Evolutionary conservation across 495 filamentous ascomycete genomes (phyloP).

Genomic region (Barbatosphaeria neglecta): DNA sequence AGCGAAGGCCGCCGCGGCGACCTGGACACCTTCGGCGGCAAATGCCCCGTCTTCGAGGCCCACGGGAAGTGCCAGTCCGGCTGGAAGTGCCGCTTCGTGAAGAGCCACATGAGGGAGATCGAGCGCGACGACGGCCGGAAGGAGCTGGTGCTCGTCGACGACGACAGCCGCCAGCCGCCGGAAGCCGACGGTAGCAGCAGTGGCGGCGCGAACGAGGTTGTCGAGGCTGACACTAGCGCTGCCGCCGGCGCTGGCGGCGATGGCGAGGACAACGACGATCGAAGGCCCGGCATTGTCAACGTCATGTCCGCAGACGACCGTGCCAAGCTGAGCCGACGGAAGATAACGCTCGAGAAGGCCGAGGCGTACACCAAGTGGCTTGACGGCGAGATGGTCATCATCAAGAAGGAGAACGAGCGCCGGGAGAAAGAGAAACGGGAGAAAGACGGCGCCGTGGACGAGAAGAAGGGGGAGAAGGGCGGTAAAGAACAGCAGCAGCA

Average conservation of each 20-base stretch:
- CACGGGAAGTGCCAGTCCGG: slow-evolving; percentile 67
- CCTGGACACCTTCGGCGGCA: slow-evolving; percentile 56
- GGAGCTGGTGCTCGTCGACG: slow-evolving; percentile 59
- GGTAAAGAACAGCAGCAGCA: no score
- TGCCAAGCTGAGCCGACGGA: slow-evolving; percentile 55
- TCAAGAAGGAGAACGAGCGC: slow-evolving; percentile 38
- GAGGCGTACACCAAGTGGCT: slow-evolving; percentile 69
- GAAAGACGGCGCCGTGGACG: slow-evolving; percentile 5
- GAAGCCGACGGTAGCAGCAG: slow-evolving; percentile 10
- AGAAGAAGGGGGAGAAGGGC: background rate
- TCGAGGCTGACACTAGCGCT: slow-evolving; percentile 15
- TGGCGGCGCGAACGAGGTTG: slow-evolving; percentile 12
- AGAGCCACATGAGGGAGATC: slow-evolving; percentile 68
- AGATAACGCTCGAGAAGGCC: slow-evolving; percentile 53
- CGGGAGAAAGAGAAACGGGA: slow-evolving; percentile 6
- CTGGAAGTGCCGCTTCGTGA: slow-evolving; percentile 86
- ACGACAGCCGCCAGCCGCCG: slow-evolving; percentile 6
- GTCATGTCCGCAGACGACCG: slow-evolving; percentile 54
- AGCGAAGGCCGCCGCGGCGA: slow-evolving; percentile 71
- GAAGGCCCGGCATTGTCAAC: slow-evolving; percentile 55
- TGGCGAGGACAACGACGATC: slow-evolving; percentile 15
- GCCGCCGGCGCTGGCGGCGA: no score
- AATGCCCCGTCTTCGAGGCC: slow-evolving; percentile 70
- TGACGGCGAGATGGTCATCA: slow-evolving; percentile 43
- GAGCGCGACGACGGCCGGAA: slow-evolving; percentile 63